phyloP scores from a whole-genome alignment of 495 filamentous ascomycete species.

The Pseudevernia furfuracea region DNA sequence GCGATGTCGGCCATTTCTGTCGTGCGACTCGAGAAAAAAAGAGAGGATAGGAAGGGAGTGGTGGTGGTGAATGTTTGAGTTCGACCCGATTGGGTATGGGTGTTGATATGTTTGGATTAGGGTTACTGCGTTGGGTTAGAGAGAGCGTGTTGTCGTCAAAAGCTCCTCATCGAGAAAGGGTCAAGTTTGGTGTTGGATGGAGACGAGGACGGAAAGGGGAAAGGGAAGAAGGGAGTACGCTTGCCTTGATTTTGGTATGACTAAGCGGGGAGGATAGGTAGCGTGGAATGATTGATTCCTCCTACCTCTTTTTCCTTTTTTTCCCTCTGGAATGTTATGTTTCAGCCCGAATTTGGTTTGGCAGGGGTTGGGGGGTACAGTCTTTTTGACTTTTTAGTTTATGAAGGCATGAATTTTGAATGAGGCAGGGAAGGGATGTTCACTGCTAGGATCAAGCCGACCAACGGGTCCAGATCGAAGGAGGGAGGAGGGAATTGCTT shows the following conservation, averaged over 20 bases:
- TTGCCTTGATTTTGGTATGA: constrained; percentile 2
- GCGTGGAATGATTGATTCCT: background rate
- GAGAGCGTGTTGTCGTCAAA: constrained; percentile 20
- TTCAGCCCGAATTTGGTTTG: background rate
- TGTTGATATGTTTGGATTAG: constrained; percentile 20
- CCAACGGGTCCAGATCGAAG: background rate
- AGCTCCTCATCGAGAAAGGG: constrained; percentile 26
- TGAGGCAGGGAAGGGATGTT: background rate
- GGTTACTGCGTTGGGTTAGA: constrained; percentile 25
- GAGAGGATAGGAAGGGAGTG: background rate
- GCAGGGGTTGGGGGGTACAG: background rate
- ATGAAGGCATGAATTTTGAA: background rate
- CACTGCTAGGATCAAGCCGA: background rate
- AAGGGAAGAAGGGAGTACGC: constrained; percentile 18
- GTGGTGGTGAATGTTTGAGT: constrained; percentile 11
- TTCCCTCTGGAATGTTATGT: background rate
- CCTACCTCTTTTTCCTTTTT: background rate
- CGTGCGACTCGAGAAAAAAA: constrained; percentile 11
- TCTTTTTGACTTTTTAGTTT: background rate
- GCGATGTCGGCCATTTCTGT: constrained; percentile 29
- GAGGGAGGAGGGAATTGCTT: background rate
- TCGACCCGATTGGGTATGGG: constrained; percentile 22
- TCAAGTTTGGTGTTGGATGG: constrained; percentile 17
- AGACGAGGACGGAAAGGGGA: constrained; percentile 23
- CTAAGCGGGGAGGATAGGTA: constrained; percentile 8